Evolutionary conservation across 1,284 basidiomycete genomes (phyloP).

Genomic region (Hemileia vastatrix): DNA sequence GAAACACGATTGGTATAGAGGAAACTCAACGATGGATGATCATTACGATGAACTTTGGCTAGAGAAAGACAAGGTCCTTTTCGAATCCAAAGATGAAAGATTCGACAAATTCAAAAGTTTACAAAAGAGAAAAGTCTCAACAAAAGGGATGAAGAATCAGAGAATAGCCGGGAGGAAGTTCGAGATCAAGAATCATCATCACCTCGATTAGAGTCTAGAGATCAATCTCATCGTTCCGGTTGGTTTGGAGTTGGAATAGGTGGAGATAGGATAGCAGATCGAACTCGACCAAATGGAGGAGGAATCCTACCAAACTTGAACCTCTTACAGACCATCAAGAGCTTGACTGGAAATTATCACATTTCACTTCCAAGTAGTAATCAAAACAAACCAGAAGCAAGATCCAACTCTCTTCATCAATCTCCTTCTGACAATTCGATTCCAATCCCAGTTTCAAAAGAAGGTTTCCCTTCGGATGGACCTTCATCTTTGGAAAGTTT

Average conservation of each 20-base stretch:
- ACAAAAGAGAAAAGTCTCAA: background rate
- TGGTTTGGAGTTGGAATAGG: background rate
- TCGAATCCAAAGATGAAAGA: background rate
- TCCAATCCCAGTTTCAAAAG: background rate
- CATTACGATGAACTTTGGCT: background rate
- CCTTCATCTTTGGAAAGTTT: background rate
- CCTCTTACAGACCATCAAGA: background rate
- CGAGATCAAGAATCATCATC: too few species aligned
- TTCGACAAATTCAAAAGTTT: background rate
- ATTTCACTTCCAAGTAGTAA: too few species aligned
- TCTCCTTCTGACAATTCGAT: background rate
- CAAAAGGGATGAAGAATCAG: background rate
- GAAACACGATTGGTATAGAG: constrained; percentile 50
- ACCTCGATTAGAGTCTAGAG: background rate
- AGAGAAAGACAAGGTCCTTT: background rate
- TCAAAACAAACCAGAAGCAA: too few species aligned
- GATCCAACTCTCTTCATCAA: too few species aligned
- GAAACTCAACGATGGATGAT: too few species aligned
- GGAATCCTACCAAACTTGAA: background rate
- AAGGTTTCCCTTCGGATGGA: background rate
- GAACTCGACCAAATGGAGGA: too few species aligned
- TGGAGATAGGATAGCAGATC: background rate
- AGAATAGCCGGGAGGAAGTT: background rate
- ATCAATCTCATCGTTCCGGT: background rate
- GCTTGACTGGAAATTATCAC: background rate